Conservation (phyloP, 495 filamentous ascomycete species). For the Xylaria acuta region DNA sequence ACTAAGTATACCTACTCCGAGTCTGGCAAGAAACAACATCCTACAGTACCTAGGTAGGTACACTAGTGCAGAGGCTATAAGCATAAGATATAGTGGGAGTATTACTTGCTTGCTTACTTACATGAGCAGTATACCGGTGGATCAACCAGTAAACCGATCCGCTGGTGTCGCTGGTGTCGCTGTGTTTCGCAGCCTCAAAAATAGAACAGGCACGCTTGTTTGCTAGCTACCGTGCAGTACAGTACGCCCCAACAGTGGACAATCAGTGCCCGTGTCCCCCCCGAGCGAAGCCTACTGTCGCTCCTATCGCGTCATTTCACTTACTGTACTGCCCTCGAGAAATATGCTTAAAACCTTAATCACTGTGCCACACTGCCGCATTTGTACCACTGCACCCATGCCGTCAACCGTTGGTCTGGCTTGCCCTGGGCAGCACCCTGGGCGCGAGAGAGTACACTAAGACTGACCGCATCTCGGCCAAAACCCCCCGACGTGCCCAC, state of each 20-base stretch:
- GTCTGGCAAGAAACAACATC: neutral
- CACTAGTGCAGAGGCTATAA: neutral
- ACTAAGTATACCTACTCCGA: no score
- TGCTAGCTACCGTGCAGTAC: constrained; percentile 12
- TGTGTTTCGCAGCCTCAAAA: constrained; percentile 16
- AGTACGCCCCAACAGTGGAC: constrained; percentile 1
- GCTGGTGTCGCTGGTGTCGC: neutral
- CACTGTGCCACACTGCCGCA: constrained; percentile 18
- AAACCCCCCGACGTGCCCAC: constrained; percentile 16
- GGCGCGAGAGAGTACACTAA: constrained; percentile 17
- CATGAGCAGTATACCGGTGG: constrained; percentile 7
- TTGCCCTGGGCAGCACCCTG: constrained; percentile 17
- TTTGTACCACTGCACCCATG: neutral
- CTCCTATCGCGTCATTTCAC: constrained; percentile 11
- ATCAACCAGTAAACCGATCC: neutral
- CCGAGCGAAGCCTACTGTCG: neutral
- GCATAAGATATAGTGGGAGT: neutral
- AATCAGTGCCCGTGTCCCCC: neutral
- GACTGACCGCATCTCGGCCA: constrained; percentile 28
- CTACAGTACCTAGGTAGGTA: neutral
- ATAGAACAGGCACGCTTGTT: constrained; percentile 16
- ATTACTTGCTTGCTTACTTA: constrained; percentile 22
- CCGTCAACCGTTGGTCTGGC: constrained; percentile 23
- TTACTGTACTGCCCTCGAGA: constrained; percentile 15
- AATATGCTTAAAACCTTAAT: constrained; percentile 30